Base-by-base conservation (phyloP, 169 alveolate species). In the Blepharisma undulans region DNA sequence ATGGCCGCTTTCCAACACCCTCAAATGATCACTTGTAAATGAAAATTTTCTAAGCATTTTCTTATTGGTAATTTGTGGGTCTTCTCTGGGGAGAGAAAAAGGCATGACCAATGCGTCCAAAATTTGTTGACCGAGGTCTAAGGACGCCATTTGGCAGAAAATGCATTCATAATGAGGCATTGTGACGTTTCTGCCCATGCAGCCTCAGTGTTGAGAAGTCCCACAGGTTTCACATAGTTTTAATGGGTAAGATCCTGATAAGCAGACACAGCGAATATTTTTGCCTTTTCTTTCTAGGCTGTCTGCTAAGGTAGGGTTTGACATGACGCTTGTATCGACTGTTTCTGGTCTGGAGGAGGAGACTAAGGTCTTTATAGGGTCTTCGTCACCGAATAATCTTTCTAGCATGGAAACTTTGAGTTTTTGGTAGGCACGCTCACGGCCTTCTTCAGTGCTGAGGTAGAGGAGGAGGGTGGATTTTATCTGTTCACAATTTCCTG, bases 201-300 rank as follows among this genome's bases (percentile, higher is more conserved):
- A 79, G 34, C 29, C 34, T 6, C 72, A 30, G 16, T 79, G 87
- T n/a, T 79, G 87, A 27, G 7, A 30, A 29, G 87, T 79, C 10
- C 36, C 36, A 12, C 87, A 79, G 61, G 61, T 25, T 30, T 22
- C 34, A 7, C 87, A 79, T 30, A 1, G 29, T 12, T 25, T 27
- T 29, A 29, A 79, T 10, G 87, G 87, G 18, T 30, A 79, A 34
- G 34, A 29, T 10, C 87, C 87, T 79, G 25, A 29, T 29, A 30
- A 21, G 61, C 87, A 79, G 61, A 79, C 87, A 79, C 87, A 79
- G 29, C 87, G 29, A 16, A 79, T 27, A 4, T 79, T 33, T 29
- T 27, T 25, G 1, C 80, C 33, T 27, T 33, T 33, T 29, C 34
- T 27, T 79, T 79, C 71, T 32, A 79, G 8, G 61, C 29, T 25